A percentile compares a stretch with the other conserved stretches of the same genome.
Conservation (phyloP, 805 yeast species). For the Barnettozyma siamensis region DNA sequence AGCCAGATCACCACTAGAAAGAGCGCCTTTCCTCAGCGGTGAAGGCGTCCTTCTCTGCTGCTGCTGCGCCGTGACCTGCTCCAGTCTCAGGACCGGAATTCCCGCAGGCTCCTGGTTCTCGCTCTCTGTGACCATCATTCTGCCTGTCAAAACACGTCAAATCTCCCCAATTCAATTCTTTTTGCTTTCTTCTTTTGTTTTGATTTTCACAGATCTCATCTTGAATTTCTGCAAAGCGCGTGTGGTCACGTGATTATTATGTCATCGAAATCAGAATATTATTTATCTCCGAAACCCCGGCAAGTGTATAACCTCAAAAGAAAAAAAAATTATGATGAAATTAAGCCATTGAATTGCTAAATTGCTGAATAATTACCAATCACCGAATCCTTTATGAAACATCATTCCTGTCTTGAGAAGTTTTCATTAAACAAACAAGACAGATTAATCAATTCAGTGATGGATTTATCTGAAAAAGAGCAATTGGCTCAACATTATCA, state of each 20-base stretch:
- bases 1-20: not conserved
- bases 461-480: not conserved
- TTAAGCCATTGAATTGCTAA: not conserved
- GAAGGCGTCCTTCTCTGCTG: not conserved
- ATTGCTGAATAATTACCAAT: not conserved
- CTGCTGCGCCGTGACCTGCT: not conserved
- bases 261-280: not conserved
- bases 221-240: not conserved
- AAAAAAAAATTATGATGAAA: not conserved
- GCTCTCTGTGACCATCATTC: not conserved
- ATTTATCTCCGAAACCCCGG: not conserved
- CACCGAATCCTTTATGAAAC: not conserved
- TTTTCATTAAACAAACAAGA: not conserved
- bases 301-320: not conserved
- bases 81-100: not conserved
- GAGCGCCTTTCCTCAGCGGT: not conserved
- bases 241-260: not conserved
- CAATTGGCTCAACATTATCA: not conserved
- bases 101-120: not conserved
- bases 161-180: not conserved
- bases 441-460: not conserved
- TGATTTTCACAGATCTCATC: not conserved
- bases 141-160: no score
- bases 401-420: slow-evolving; percentile 7
- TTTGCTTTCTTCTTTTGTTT: not conserved